phyloP scores from a whole-genome alignment of 192 early-diverging fungal genomes.

The Mortierella hygrophila region DNA sequence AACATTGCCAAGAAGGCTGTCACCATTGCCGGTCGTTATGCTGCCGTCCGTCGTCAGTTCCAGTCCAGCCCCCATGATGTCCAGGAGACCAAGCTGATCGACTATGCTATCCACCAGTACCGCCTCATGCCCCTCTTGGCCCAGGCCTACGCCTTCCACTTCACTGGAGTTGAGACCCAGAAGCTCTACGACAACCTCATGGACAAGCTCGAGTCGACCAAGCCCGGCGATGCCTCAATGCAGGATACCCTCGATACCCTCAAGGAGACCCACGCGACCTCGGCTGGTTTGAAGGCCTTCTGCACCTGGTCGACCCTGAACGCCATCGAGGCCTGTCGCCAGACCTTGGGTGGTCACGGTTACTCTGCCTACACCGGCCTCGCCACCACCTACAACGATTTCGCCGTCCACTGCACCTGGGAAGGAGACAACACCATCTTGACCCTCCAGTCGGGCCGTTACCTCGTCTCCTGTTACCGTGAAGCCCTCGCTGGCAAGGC shows the following conservation, averaged over 20 bases:
- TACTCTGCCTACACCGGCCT: constrained; percentile 94
- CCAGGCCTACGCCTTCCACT: constrained; percentile 91
- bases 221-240: constrained; percentile 70
- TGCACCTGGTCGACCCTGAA: constrained; percentile 93
- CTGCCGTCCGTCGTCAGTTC: constrained; percentile 93
- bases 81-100: constrained; percentile 89
- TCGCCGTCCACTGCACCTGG: constrained; percentile 92
- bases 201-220: constrained; percentile 76
- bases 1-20: constrained; percentile 91
- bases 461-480: constrained; percentile 80
- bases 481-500: constrained; percentile 82
- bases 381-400: constrained; percentile 87
- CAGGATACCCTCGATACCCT: constrained; percentile 79
- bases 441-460: constrained; percentile 89
- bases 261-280: constrained; percentile 93
- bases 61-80: constrained; percentile 66
- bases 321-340: constrained; percentile 93
- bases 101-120: constrained; percentile 95
- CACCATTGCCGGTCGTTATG: constrained; percentile 92
- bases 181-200: constrained; percentile 85
- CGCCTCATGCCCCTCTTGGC: constrained; percentile 93
- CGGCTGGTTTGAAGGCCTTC: constrained; percentile 93
- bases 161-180: constrained; percentile 87
- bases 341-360: constrained; percentile 92
- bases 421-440: constrained; percentile 95